Evolutionary conservation across 2,329 filamentous ascomycete genomes (phyloP).

Genomic region (Cladosporium colombiae): DNA sequence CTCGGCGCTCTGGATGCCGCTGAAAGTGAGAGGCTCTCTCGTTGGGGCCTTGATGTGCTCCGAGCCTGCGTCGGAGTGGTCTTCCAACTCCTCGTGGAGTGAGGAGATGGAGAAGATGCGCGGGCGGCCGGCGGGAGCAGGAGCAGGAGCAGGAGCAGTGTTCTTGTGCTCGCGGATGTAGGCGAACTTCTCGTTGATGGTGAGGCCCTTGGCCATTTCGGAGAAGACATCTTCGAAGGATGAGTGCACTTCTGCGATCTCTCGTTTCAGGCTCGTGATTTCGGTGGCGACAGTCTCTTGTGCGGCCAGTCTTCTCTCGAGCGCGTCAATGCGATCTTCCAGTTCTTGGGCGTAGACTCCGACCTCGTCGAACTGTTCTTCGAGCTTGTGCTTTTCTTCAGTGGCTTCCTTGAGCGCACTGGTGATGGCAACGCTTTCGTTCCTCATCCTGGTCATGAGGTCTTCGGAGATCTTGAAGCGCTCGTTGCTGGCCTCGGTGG

Average conservation of each 20-base stretch:
- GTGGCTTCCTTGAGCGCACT: background rate
- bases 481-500: background rate
- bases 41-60: background rate
- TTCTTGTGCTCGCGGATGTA: slow-evolving; percentile 12
- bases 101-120: background rate
- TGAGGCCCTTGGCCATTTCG: slow-evolving; percentile 15
- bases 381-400: background rate
- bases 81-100: slow-evolving; percentile 10
- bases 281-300: background rate
- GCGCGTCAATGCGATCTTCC: background rate
- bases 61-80: slow-evolving; percentile 1
- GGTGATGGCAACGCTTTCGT: background rate
- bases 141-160: background rate
- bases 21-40: background rate
- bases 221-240: background rate
- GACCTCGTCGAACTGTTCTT: background rate
- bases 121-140: background rate
- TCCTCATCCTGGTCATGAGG: background rate
- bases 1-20: too few species aligned
- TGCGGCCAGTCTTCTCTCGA: background rate
- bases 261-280: background rate
- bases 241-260: background rate
- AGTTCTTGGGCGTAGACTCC: background rate
- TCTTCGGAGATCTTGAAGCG: background rate
- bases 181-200: slow-evolving; percentile 12